Base-by-base conservation (phyloP, 768 basidiomycete species). In the Russula sp. region DNA sequence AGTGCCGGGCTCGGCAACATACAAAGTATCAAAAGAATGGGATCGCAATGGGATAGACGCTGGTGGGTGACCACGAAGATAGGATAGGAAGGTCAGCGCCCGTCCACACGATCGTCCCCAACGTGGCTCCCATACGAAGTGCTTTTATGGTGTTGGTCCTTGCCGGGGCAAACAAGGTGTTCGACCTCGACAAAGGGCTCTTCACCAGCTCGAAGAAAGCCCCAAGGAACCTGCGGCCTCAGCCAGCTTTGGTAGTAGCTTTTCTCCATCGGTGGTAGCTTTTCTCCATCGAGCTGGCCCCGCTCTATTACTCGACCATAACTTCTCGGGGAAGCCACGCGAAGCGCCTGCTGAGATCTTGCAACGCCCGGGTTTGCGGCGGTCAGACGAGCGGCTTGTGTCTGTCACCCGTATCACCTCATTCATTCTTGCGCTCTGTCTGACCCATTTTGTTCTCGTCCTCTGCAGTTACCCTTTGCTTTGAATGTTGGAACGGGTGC, bases 1-100 rank as follows among this genome's bases (percentile, higher is more conserved):
- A 69, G 68, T 14, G 82, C 82, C 0, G 77, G 73, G 3, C 76
- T 79, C 61, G 82, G 83, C 2, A 85, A 88, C 67, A 80, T 91
- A 77, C 84, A 80, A 73, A 82, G 82, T 67, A 85, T 89, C 72
- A 90, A 90, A 42, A 75, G 81, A 85, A 27, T 88, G 85, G 86
- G 86, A 82, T 71, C 78, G 82, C 53, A 71, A 72, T 18, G 75
- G 76, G n/a, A 75, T 79, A 74, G 72, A 78, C 63, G 64, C 68
- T 5, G 74, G 74, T 18, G 73, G 75, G 20, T 73, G 73, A 9
- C 27, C 27, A 27, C 27, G 73, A 75, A 37, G 68, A 74, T 55
- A 27, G 68, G 67, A 10, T 57, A 72, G 48, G 77, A 77, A 70
- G 71, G 74, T 73, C 49, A 31, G 68, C 59, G 44, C 18, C 20